Percentiles rank a stretch among this genome's conserved stretches.
These are phyloP conservation scores for Leccinum barrowsii DNA, from an alignment of 768 basidiomycete species.

Conservation along the genomic window DNA sequence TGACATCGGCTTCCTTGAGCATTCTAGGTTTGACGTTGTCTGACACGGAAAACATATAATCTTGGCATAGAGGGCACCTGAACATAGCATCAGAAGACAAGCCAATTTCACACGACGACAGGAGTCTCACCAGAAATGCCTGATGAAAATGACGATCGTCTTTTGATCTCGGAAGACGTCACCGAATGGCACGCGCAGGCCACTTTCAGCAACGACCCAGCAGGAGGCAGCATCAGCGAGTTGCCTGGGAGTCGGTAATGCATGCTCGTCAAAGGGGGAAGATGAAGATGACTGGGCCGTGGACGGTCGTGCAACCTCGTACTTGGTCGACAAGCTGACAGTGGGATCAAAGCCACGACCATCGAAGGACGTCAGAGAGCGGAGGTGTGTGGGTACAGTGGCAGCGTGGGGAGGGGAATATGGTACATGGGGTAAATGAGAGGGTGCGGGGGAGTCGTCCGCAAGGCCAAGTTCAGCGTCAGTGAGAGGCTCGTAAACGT, in stretches of 20 bases:
- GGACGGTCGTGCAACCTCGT: slow-evolving; percentile 14
- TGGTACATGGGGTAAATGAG: slow-evolving; percentile 14
- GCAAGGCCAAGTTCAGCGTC: slow-evolving; percentile 27
- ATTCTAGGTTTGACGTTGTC: slow-evolving; percentile 44
- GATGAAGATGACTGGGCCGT: slow-evolving; percentile 12
- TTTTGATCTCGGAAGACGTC: slow-evolving; percentile 55
- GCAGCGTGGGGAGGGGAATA: slow-evolving; percentile 6
- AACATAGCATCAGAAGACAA: not conserved
- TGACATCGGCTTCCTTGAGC: slow-evolving; percentile 48
- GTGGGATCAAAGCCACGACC: slow-evolving; percentile 6
- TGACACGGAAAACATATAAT: slow-evolving; percentile 75
- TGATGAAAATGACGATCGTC: slow-evolving; percentile 79
- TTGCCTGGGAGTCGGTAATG: slow-evolving; percentile 50
- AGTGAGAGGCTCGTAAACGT: slow-evolving; percentile 27
- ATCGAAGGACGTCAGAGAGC: slow-evolving; percentile 22
- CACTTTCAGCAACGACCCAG: slow-evolving; percentile 64
- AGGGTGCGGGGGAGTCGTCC: slow-evolving; percentile 10
- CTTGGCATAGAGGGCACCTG: slow-evolving; percentile 80
- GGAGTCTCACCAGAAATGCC: slow-evolving; percentile 68
- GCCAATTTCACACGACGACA: slow-evolving; percentile 1
- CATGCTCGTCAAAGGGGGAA: slow-evolving; percentile 39
- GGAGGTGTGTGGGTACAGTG: slow-evolving; percentile 17
- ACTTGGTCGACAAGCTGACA: not conserved
- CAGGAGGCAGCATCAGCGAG: slow-evolving; percentile 60
- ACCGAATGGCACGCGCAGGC: slow-evolving; percentile 63